Base-by-base conservation (phyloP, 306 rosid genomes). In the Psophocarpus tetragonolobus region DNA sequence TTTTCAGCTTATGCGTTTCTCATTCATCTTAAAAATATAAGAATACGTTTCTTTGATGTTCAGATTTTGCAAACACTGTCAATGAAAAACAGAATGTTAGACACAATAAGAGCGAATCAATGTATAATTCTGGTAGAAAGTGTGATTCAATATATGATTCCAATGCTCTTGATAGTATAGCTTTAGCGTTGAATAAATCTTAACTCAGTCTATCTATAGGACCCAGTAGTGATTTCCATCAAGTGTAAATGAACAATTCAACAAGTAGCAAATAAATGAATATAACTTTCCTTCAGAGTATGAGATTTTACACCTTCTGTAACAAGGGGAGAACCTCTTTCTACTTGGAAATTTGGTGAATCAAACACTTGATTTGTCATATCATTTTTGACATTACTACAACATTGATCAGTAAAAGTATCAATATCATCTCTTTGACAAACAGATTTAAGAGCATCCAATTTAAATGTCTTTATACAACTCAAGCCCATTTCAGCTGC, bases 401-500 rank as follows among this genome's bases (percentile, higher is more conserved):
- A 71, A 81, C 80, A 67, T 6, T 80, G 81, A 86, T 76, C 69
- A 69, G 76, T 64, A 36, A 39, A 76, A 60, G 79, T 50, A 63
- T 80, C 79, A 54, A 78, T 75, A 64, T 84, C 87, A 80, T 79
- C 87, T 50, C 68, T 73, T 83, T 0, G 89, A 72, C 84, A 62
- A 74, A 92, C 97, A 76, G 98, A 80, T 91, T 95, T 95, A 65
- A 89, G 91, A 87, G 97, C 96, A 77, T 95, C 98, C 47, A 88
- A 84, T 83, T 81, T 95, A 71, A 77, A 89, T 51, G 98, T 80
- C 56, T 78, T 87, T 73, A 95, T 92, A 76, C 97, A 89, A 74
- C 75, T 87, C 87, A 92, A 85, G 75, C 97, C 98, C 97, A 95
- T 79, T 85, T 94, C 98, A 60, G 89, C 91, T 70, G 97, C 97